Conservation (phyloP, 805 yeast genomes). For the Candida jianshihensis region DNA sequence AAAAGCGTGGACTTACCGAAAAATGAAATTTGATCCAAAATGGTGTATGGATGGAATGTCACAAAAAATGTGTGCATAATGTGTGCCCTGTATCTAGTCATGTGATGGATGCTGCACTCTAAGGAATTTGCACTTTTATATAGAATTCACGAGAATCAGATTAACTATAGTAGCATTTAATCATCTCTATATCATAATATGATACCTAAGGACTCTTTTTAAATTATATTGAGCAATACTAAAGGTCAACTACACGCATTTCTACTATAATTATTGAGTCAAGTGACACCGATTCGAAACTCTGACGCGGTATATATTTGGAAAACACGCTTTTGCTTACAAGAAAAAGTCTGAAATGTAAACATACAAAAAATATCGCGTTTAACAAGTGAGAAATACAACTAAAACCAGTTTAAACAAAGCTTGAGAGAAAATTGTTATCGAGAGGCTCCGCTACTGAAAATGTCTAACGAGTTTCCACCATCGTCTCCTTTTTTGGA, state of each 20-base stretch:
- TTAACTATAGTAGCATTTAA: too few species aligned
- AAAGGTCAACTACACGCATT: not conserved
- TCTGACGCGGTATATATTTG: slow-evolving; percentile 1
- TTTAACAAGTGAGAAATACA: not conserved
- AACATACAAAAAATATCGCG: slow-evolving; percentile 4
- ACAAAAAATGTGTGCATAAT: too few species aligned
- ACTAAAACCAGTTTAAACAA: not conserved
- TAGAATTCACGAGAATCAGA: too few species aligned
- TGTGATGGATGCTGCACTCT: too few species aligned
- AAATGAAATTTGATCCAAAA: too few species aligned
- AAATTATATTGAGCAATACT: too few species aligned
- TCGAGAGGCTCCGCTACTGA: not conserved
- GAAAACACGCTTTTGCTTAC: not conserved
- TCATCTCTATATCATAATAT: too few species aligned
- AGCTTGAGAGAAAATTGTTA: not conserved
- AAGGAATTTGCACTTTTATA: too few species aligned
- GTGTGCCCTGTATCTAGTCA: too few species aligned
- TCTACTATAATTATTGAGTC: too few species aligned
- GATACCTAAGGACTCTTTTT: too few species aligned
- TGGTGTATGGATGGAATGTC: too few species aligned
- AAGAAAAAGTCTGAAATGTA: slow-evolving; percentile 5
- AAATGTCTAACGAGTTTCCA: slow-evolving; percentile 23
- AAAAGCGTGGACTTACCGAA: not conserved
- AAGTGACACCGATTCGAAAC: not conserved
- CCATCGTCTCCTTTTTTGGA: slow-evolving; percentile 33